A percentile compares a stretch with the other conserved stretches of the same genome.
Evolutionary conservation across 768 basidiomycete species (phyloP).

Genomic region (Leccinum broughii): DNA sequence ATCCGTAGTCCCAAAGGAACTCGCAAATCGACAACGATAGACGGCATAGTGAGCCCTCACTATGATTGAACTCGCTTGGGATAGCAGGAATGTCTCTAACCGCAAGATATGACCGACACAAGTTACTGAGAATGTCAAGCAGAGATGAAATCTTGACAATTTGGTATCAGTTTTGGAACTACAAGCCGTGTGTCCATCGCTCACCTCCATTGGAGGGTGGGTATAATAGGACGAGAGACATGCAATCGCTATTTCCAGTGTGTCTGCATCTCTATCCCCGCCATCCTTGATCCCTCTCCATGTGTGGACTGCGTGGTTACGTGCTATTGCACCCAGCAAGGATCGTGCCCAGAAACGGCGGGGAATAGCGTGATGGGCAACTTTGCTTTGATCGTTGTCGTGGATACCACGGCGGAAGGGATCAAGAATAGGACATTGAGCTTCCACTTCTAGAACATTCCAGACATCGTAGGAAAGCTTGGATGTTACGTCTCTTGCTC

Average conservation of each 20-base stretch:
- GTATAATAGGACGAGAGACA: slow-evolving; percentile 55
- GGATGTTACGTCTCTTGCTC: slow-evolving; percentile 40
- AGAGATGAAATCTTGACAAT: slow-evolving; percentile 38
- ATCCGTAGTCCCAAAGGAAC: slow-evolving; percentile 53
- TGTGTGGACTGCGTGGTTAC: slow-evolving; percentile 38
- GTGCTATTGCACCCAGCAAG: slow-evolving; percentile 45
- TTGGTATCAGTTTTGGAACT: not conserved
- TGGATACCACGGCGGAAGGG: slow-evolving; percentile 24
- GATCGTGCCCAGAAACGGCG: slow-evolving; percentile 52
- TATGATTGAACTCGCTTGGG: slow-evolving; percentile 32
- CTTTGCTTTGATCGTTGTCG: slow-evolving; percentile 8
- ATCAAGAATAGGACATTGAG: slow-evolving; percentile 36
- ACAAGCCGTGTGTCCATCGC: slow-evolving; percentile 9
- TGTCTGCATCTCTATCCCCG: slow-evolving; percentile 14
- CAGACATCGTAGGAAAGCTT: slow-evolving; percentile 53
- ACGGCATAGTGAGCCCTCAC: slow-evolving; percentile 26
- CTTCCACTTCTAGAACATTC: slow-evolving; percentile 49
- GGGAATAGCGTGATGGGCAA: slow-evolving; percentile 37
- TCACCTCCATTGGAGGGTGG: slow-evolving; percentile 43
- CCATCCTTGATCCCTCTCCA: slow-evolving; percentile 34
- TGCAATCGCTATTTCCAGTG: slow-evolving; percentile 49
- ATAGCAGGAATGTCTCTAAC: slow-evolving; percentile 30
- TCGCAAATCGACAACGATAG: slow-evolving; percentile 47
- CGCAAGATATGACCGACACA: slow-evolving; percentile 43
- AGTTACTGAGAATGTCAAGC: slow-evolving; percentile 40